phyloP scores from a whole-genome alignment of 2,329 filamentous ascomycete genomes.

The Colletotrichum lupini region DNA sequence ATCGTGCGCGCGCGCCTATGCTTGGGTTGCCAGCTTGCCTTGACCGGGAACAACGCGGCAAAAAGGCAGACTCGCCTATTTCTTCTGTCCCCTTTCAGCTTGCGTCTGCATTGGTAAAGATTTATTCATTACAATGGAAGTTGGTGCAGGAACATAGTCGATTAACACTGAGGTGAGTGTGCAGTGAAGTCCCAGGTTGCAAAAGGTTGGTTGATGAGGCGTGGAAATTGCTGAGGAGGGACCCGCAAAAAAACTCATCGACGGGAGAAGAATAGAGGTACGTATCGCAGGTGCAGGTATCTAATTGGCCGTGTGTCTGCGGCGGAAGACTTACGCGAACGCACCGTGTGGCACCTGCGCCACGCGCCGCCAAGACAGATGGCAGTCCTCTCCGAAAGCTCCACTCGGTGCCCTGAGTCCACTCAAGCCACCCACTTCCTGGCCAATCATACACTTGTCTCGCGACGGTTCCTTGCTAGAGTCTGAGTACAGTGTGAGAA shows the following conservation, averaged over 20 bases:
- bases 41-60: not conserved
- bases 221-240: conserved; percentile 1
- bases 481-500: conserved; percentile 24
- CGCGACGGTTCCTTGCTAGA: conserved; percentile 1
- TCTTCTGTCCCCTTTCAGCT: not conserved
- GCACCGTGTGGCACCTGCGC: conserved; percentile 31
- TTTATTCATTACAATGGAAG: not conserved
- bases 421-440: not conserved
- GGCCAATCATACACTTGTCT: conserved; percentile 14
- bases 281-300: not conserved
- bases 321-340: conserved; percentile 31
- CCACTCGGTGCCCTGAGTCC: conserved; percentile 10
- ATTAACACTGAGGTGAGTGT: not conserved
- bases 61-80: not conserved
- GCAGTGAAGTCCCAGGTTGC: not conserved
- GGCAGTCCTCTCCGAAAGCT: conserved; percentile 20
- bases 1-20: not conserved
- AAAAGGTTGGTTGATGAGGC: not conserved
- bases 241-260: not conserved
- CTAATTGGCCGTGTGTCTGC: not conserved
- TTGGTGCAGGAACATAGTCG: not conserved
- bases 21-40: not conserved
- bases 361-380: conserved; percentile 32
- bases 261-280: not conserved
- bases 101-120: conserved; percentile 3